These are phyloP conservation scores for Cladosporium sp. DNA, from an alignment of 2,329 filamentous ascomycete genomes.

Conservation along the genomic window DNA sequence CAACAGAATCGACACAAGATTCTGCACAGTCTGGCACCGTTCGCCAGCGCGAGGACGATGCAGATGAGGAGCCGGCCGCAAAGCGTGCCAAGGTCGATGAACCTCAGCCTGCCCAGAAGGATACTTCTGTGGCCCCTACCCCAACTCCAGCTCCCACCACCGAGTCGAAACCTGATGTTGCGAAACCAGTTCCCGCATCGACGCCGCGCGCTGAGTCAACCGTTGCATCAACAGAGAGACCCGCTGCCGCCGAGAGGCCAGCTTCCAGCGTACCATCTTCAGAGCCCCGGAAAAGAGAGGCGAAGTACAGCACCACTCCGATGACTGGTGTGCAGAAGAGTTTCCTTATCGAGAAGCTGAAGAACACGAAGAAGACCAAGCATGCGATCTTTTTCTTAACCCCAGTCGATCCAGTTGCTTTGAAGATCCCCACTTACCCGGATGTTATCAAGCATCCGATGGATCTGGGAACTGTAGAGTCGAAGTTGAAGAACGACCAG, in stretches of 20 bases:
- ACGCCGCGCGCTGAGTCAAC: constrained; percentile 8
- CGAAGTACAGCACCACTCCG: constrained; percentile 43
- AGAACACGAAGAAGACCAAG: constrained; percentile 83
- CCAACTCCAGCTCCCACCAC: constrained; percentile 25
- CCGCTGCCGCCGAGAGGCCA: constrained; percentile 23
- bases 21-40: constrained; percentile 47
- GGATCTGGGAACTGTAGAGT: constrained; percentile 81
- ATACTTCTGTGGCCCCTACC: background rate
- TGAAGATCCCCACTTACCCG: constrained; percentile 75
- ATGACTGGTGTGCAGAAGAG: constrained; percentile 64
- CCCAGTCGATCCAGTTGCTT: constrained; percentile 74
- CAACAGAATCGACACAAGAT: constrained; percentile 19
- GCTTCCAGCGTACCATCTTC: background rate
- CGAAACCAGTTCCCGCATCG: constrained; percentile 20
- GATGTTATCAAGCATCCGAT: constrained; percentile 75
- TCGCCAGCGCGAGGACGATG: constrained; percentile 77
- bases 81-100: constrained; percentile 79
- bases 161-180: background rate
- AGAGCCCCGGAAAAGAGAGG: constrained; percentile 17
- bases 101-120: constrained; percentile 28
- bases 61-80: constrained; percentile 63
- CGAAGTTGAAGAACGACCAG: constrained; percentile 69
- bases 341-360: constrained; percentile 66
- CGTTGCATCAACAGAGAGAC: constrained; percentile 27
- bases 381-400: constrained; percentile 73